A percentile compares a stretch with the other conserved stretches of the same genome.
These are phyloP conservation scores for Astrephomene gubernaculifera DNA, from an alignment of 139 green algal species.

Conservation along the genomic window DNA sequence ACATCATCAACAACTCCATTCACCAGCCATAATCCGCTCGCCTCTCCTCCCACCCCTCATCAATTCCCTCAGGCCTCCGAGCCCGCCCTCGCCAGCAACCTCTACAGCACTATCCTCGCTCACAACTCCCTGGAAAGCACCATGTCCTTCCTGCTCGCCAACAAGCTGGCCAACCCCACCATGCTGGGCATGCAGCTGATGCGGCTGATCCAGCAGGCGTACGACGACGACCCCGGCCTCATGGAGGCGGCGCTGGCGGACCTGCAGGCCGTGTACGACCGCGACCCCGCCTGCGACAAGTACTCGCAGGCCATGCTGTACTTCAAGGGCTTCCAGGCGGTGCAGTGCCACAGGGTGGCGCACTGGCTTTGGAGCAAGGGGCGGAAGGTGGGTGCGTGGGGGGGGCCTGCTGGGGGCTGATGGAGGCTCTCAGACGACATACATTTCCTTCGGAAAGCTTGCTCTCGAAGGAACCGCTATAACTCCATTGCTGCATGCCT, in stretches of 20 bases:
- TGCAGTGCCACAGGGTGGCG: constrained; percentile 88
- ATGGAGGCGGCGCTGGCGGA: constrained; percentile 81
- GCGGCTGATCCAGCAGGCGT: constrained; percentile 59
- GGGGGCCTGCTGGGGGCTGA: background rate
- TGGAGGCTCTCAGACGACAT: too few relatives aligned
- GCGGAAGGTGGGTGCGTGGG: constrained; percentile 59
- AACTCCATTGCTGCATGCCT: too few relatives aligned
- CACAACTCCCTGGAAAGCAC: constrained; percentile 84
- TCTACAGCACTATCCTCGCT: constrained; percentile 92
- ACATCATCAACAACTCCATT: too few relatives aligned
- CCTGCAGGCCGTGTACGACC: constrained; percentile 70
- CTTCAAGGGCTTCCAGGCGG: constrained; percentile 96
- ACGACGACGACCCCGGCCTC: constrained; percentile 57
- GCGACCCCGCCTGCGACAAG: constrained; percentile 93
- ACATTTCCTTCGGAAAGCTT: too few relatives aligned
- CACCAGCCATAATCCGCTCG: too few relatives aligned
- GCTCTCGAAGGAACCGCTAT: too few relatives aligned
- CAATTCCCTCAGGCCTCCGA: constrained; percentile 67
- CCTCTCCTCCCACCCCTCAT: background rate
- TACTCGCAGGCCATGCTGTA: constrained; percentile 83
- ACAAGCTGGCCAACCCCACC: constrained; percentile 90
- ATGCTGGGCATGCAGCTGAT: constrained; percentile 91
- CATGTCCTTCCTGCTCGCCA: constrained; percentile 94
- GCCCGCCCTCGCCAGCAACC: constrained; percentile 86
- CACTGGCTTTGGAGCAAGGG: constrained; percentile 85